Evolutionary conservation across 768 basidiomycete species (phyloP).

Genomic region (Leccinum arenicola): DNA sequence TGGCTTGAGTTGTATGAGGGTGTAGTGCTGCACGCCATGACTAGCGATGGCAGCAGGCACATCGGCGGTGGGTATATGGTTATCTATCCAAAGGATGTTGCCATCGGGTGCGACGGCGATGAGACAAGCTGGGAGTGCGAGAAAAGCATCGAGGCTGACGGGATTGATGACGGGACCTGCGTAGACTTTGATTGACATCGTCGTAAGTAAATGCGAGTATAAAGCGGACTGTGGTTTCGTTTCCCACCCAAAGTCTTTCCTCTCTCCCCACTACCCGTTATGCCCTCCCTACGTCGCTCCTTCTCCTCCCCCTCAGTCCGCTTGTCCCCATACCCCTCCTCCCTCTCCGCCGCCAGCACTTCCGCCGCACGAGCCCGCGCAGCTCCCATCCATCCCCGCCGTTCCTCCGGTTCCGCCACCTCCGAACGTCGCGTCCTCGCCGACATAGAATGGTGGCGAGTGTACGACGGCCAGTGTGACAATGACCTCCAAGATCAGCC

Average conservation of each 20-base stretch:
- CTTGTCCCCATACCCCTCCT: conserved; percentile 60
- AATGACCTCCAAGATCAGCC: conserved; percentile 30
- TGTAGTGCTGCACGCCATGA: conserved; percentile 40
- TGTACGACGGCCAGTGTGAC: conserved; percentile 64
- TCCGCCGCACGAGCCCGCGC: conserved; percentile 41
- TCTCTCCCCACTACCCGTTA: conserved; percentile 21
- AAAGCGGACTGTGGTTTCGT: conserved; percentile 34
- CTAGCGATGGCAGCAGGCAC: conserved; percentile 50
- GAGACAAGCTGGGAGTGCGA: conserved; percentile 50
- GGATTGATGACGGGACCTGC: conserved; percentile 62
- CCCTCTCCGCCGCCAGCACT: conserved; percentile 34
- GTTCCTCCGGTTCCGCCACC: conserved; percentile 68
- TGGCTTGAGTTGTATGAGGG: conserved; percentile 39
- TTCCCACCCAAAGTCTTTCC: conserved; percentile 29
- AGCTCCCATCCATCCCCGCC: conserved; percentile 39
- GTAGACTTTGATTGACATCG: conserved; percentile 37
- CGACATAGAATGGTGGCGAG: conserved; percentile 88
- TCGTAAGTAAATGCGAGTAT: conserved; percentile 35
- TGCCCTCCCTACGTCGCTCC: conserved; percentile 82
- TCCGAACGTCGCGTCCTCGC: conserved; percentile 68
- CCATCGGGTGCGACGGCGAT: conserved; percentile 52
- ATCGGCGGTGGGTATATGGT: conserved; percentile 47
- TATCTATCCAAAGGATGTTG: conserved; percentile 68
- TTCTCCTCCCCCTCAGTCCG: conserved; percentile 68
- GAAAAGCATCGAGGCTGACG: conserved; percentile 38